Conservation (phyloP, 2,329 filamentous ascomycete species). For the Zarea fungicola region DNA sequence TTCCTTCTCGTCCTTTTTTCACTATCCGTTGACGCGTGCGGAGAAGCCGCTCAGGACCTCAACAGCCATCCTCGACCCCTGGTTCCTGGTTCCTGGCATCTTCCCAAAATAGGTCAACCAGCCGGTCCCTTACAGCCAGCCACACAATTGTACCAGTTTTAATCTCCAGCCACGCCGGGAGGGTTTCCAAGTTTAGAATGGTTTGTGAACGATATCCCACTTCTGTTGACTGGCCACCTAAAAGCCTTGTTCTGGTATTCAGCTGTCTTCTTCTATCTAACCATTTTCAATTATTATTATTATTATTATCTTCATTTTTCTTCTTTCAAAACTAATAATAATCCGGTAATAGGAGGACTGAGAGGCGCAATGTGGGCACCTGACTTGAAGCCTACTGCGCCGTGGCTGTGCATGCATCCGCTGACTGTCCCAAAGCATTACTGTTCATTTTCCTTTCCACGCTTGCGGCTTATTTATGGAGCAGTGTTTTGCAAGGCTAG, state of each 20-base stretch:
- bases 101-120: background rate
- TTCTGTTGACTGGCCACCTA: no score
- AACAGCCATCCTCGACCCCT: background rate
- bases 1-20: no score
- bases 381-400: slow-evolving; percentile 1
- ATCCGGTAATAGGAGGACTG: no score
- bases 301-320: background rate
- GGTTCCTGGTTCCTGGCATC: slow-evolving; percentile 3
- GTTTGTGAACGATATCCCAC: no score
- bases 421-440: background rate
- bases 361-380: background rate
- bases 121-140: background rate
- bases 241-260: no score
- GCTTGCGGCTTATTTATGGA: background rate
- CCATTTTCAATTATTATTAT: no score
- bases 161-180: no score
- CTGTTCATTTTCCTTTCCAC: background rate
- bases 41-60: no score
- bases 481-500: no score
- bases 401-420: background rate
- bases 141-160: background rate
- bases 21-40: no score
- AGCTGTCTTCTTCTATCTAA: no score
- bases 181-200: no score
- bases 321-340: background rate